These are phyloP conservation scores for Porodaedalea pini DNA, from an alignment of 1,284 basidiomycete genomes.

Conservation along the genomic window DNA sequence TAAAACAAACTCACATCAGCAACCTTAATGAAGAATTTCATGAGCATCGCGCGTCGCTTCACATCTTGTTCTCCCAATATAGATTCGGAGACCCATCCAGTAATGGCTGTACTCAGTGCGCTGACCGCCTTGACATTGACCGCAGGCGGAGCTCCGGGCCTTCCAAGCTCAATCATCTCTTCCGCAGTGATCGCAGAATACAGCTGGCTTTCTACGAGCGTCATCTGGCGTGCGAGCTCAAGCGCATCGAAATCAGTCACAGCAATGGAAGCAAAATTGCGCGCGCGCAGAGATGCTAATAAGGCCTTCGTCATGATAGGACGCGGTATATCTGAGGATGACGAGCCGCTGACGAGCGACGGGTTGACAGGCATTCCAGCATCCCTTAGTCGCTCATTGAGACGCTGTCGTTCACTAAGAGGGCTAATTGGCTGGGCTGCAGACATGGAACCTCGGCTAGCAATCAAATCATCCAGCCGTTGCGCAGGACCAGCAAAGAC, in stretches of 20 bases:
- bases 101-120: slow-evolving; percentile 86
- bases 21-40: slow-evolving; percentile 97
- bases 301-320: slow-evolving; percentile 85
- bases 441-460: slow-evolving; percentile 36
- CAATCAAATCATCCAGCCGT: slow-evolving; percentile 71
- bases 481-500: slow-evolving; percentile 68
- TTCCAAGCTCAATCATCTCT: slow-evolving; percentile 81
- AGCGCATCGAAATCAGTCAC: slow-evolving; percentile 92
- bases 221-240: slow-evolving; percentile 91
- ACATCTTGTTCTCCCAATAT: slow-evolving; percentile 87
- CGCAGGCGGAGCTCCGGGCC: slow-evolving; percentile 62
- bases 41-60: slow-evolving; percentile 78
- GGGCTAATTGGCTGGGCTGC: slow-evolving; percentile 41
- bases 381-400: slow-evolving; percentile 58
- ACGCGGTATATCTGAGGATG: slow-evolving; percentile 63
- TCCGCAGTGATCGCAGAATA: slow-evolving; percentile 85
- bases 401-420: slow-evolving; percentile 41
- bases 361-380: slow-evolving; percentile 68
- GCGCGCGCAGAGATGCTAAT: slow-evolving; percentile 56
- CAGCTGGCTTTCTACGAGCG: slow-evolving; percentile 88
- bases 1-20: slow-evolving; percentile 72
- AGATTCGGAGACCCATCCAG: slow-evolving; percentile 93
- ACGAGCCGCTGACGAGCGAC: slow-evolving; percentile 38
- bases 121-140: slow-evolving; percentile 80
- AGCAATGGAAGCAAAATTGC: slow-evolving; percentile 56